Conservation (phyloP, 148 eudicot genomes). For the Camellia lanceoleosa region DNA sequence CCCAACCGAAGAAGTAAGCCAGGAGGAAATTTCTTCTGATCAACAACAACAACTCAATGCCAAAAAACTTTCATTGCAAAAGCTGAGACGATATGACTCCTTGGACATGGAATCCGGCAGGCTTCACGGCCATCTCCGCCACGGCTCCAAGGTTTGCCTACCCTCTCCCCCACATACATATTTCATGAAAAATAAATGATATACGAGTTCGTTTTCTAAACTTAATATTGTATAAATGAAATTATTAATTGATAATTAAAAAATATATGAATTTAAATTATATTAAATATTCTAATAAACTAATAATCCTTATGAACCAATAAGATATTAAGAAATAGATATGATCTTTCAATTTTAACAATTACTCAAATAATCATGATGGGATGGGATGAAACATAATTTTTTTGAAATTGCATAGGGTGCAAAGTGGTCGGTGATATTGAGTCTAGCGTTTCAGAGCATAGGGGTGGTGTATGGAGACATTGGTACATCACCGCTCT, state of each 20-base stretch:
- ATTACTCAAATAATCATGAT: too few relatives aligned
- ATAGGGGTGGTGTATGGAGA: slow-evolving; percentile 36
- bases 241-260: too few relatives aligned
- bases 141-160: slow-evolving; percentile 1
- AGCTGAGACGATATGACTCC: slow-evolving; percentile 14
- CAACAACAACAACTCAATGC: background rate
- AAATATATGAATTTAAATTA: too few relatives aligned
- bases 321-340: too few relatives aligned
- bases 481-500: slow-evolving; percentile 38
- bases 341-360: too few relatives aligned
- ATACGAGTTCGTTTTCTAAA: too few relatives aligned
- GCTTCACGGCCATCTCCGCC: background rate
- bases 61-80: slow-evolving; percentile 4
- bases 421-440: slow-evolving; percentile 16
- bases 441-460: slow-evolving; percentile 26
- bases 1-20: background rate
- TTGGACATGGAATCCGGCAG: slow-evolving; percentile 20
- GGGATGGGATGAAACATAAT: too few relatives aligned
- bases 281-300: too few relatives aligned
- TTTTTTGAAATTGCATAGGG: background rate
- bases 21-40: background rate
- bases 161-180: too few relatives aligned
- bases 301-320: too few relatives aligned
- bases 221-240: too few relatives aligned
- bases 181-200: too few relatives aligned